Evolutionary conservation across 1,284 basidiomycete genomes (phyloP).

Genomic region (Dichomitus squalens): DNA sequence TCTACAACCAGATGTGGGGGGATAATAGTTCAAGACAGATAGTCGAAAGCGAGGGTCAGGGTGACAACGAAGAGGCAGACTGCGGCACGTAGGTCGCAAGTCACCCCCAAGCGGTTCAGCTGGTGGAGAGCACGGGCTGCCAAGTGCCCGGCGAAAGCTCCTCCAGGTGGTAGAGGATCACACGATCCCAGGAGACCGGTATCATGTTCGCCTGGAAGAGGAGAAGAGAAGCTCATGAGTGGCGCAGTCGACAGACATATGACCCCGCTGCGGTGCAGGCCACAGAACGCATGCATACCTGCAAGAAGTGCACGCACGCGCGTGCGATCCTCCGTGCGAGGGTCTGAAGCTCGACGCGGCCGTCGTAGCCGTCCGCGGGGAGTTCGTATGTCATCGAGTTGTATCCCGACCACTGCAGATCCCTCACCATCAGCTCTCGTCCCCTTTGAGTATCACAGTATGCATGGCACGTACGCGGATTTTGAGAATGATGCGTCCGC

Average conservation of each 20-base stretch:
- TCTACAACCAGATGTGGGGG: not conserved
- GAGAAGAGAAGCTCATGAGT: slow-evolving; percentile 12
- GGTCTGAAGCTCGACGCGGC: slow-evolving; percentile 64
- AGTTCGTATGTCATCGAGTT: slow-evolving; percentile 73
- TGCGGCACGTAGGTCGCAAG: not conserved
- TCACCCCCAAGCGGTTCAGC: slow-evolving; percentile 30
- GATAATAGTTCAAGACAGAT: not conserved
- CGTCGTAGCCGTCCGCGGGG: slow-evolving; percentile 67
- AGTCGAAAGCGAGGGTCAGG: not conserved
- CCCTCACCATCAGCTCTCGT: slow-evolving; percentile 1
- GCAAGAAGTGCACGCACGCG: slow-evolving; percentile 74
- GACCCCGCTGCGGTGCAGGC: slow-evolving; percentile 5
- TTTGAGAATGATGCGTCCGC: slow-evolving; percentile 61
- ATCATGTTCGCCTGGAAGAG: slow-evolving; percentile 59
- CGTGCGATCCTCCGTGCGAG: slow-evolving; percentile 69
- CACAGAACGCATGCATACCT: slow-evolving; percentile 44
- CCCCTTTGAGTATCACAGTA: not conserved
- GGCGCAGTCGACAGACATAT: slow-evolving; percentile 9
- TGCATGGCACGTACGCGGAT: slow-evolving; percentile 48
- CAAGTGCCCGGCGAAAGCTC: slow-evolving; percentile 69
- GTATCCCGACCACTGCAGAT: slow-evolving; percentile 68
- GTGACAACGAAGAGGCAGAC: not conserved
- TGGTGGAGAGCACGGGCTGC: slow-evolving; percentile 54
- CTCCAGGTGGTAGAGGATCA: slow-evolving; percentile 73
- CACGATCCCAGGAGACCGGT: slow-evolving; percentile 66